Evolutionary conservation across 192 early-diverging fungal species (phyloP).

Genomic region (Haplosporangium gracile): DNA sequence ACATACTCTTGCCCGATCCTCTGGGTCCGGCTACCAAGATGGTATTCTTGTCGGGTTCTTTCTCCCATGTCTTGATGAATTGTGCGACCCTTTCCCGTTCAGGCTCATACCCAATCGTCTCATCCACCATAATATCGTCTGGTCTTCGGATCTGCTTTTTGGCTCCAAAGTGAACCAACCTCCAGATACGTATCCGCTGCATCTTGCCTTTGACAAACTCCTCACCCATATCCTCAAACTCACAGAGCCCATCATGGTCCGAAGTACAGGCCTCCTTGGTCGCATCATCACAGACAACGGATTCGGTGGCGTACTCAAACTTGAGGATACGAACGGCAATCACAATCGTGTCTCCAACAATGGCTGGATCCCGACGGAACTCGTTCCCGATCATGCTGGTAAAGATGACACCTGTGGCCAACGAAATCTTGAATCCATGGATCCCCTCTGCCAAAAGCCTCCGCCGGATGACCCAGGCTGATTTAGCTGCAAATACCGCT

Average conservation of each 20-base stretch:
- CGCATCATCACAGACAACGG: slow-evolving; percentile 59
- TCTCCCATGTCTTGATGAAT: slow-evolving; percentile 56
- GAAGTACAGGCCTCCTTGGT: slow-evolving; percentile 56
- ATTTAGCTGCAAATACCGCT: slow-evolving; percentile 63
- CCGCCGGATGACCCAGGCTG: slow-evolving; percentile 56
- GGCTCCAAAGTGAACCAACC: slow-evolving; percentile 56
- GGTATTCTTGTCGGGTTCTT: slow-evolving; percentile 51
- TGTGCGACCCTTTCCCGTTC: slow-evolving; percentile 54
- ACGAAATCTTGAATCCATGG: slow-evolving; percentile 57
- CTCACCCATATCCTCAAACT: slow-evolving; percentile 62
- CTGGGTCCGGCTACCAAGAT: slow-evolving; percentile 57
- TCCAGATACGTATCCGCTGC: slow-evolving; percentile 54
- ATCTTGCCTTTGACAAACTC: slow-evolving; percentile 64
- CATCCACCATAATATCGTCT: slow-evolving; percentile 37
- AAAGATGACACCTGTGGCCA: slow-evolving; percentile 64
- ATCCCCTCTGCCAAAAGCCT: slow-evolving; percentile 18
- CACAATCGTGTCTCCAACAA: slow-evolving; percentile 65
- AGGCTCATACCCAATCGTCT: slow-evolving; percentile 60
- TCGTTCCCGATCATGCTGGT: slow-evolving; percentile 59
- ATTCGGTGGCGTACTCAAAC: slow-evolving; percentile 57
- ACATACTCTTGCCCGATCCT: slow-evolving; percentile 63
- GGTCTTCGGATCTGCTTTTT: slow-evolving; percentile 34
- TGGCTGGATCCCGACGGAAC: slow-evolving; percentile 62
- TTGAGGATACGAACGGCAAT: slow-evolving; percentile 67
- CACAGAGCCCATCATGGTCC: slow-evolving; percentile 51